phyloP scores from a whole-genome alignment of 441 rosid genomes.

The Biscutella laevigata region DNA sequence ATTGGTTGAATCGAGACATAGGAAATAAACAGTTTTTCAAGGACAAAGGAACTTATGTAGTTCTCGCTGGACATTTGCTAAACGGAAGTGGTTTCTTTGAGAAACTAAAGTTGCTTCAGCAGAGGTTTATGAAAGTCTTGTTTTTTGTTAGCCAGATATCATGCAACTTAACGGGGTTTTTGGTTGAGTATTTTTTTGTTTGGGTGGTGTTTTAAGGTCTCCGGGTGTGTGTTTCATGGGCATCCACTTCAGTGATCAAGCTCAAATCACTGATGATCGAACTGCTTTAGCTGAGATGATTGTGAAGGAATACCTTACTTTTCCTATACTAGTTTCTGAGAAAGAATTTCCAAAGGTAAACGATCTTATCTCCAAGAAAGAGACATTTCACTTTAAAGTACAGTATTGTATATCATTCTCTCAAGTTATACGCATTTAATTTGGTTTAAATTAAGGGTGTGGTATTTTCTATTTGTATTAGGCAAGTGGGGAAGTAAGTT shows the following conservation, averaged over 20 bases:
- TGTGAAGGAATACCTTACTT: conserved; percentile 59
- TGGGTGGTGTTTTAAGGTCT: conserved; percentile 39
- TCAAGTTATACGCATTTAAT: neutral
- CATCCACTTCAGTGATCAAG: conserved; percentile 42
- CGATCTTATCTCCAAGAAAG: conserved; percentile 13
- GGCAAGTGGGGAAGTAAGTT: conserved; percentile 45
- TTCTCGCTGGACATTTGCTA: conserved; percentile 46
- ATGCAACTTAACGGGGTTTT: neutral
- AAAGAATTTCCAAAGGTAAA: conserved; percentile 52
- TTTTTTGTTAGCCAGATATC: neutral
- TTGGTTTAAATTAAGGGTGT: neutral
- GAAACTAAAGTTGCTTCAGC: conserved; percentile 62
- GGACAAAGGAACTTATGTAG: conserved; percentile 41
- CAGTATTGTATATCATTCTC: neutral
- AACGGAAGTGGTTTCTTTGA: conserved; percentile 38
- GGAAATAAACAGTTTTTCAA: conserved; percentile 32
- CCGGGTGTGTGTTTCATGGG: conserved; percentile 52
- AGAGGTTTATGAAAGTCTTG: conserved; percentile 40
- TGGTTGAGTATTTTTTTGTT: conserved; percentile 5
- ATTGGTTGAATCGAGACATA: conserved; percentile 59
- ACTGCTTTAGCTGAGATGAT: conserved; percentile 39
- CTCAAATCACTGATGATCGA: conserved; percentile 34
- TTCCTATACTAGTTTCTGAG: conserved; percentile 57
- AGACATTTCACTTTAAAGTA: neutral
- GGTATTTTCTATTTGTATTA: conserved; percentile 25